Conservation (phyloP, 768 basidiomycete genomes). For the Pulveroboletus sp. region DNA sequence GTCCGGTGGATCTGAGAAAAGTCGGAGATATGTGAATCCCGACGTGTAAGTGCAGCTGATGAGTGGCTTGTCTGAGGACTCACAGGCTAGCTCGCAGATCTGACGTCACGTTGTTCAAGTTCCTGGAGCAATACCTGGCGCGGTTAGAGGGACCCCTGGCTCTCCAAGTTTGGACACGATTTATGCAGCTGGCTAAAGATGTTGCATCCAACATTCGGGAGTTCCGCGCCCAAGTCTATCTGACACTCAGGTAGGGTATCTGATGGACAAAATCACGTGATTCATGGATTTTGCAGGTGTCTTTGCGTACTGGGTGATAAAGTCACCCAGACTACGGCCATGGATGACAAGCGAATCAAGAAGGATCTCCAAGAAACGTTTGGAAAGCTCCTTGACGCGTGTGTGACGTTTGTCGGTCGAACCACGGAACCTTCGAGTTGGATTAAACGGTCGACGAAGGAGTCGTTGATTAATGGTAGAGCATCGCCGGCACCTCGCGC, state of each 20-base stretch:
- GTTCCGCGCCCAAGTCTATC: conserved; percentile 69
- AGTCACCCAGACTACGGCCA: conserved; percentile 81
- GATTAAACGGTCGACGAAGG: conserved; percentile 70
- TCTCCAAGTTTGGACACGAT: conserved; percentile 87
- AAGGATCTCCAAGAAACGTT: conserved; percentile 94
- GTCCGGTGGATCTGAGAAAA: conserved; percentile 53
- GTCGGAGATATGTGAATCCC: conserved; percentile 58
- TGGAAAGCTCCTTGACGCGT: conserved; percentile 79
- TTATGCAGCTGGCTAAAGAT: conserved; percentile 77
- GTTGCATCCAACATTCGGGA: conserved; percentile 61
- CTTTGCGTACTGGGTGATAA: conserved; percentile 79
- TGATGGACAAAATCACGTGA: background rate
- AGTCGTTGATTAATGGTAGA: conserved; percentile 64
- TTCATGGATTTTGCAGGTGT: conserved; percentile 52
- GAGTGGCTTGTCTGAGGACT: background rate
- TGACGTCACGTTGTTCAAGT: conserved; percentile 73
- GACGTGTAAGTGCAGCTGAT: conserved; percentile 53
- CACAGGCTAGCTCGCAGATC: conserved; percentile 45
- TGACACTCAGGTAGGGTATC: conserved; percentile 64
- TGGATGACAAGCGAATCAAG: conserved; percentile 85
- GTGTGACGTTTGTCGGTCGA: conserved; percentile 69
- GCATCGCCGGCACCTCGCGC: conserved; percentile 63
- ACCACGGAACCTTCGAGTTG: conserved; percentile 75
- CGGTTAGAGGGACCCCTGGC: conserved; percentile 89
- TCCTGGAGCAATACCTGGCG: conserved; percentile 82